phyloP scores from a whole-genome alignment of 2,329 filamentous ascomycete genomes.

The Penicillium nordicum region DNA sequence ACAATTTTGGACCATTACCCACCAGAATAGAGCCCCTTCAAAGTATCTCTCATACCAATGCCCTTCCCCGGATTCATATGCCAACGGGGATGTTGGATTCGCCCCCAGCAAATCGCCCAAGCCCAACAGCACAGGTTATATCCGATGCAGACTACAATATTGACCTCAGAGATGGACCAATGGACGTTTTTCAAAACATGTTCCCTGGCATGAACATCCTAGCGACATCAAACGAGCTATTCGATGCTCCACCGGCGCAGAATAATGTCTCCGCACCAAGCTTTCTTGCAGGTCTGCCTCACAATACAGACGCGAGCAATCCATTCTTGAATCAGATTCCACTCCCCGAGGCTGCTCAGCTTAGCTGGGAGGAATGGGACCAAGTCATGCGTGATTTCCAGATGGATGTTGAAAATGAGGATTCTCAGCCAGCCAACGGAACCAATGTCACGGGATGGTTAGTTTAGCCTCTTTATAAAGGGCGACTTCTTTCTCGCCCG shows the following conservation, averaged over 20 bases:
- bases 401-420: conserved; percentile 31
- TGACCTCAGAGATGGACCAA: conserved; percentile 26
- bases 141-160: conserved; percentile 18
- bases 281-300: conserved; percentile 10
- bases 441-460: conserved; percentile 31
- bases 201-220: conserved; percentile 30
- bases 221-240: conserved; percentile 8
- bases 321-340: conserved; percentile 17
- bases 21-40: conserved; percentile 1
- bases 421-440: conserved; percentile 15
- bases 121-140: not conserved
- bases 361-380: conserved; percentile 38
- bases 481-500: not conserved
- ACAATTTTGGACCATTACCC: conserved; percentile 18
- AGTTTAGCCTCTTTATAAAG: conserved; percentile 14
- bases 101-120: conserved; percentile 1
- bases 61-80: conserved; percentile 23
- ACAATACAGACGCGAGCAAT: conserved; percentile 11
- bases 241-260: conserved; percentile 12
- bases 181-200: conserved; percentile 25
- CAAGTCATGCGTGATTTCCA: conserved; percentile 41
- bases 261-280: conserved; percentile 7
- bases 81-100: conserved; percentile 4
- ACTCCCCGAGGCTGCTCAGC: conserved; percentile 14
- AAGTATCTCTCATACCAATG: conserved; percentile 8